A percentile compares a stretch with the other conserved stretches of the same genome.
These are phyloP conservation scores for Jaltomata sinuosa DNA, from an alignment of 257 asterid genomes.

Conservation along the genomic window DNA sequence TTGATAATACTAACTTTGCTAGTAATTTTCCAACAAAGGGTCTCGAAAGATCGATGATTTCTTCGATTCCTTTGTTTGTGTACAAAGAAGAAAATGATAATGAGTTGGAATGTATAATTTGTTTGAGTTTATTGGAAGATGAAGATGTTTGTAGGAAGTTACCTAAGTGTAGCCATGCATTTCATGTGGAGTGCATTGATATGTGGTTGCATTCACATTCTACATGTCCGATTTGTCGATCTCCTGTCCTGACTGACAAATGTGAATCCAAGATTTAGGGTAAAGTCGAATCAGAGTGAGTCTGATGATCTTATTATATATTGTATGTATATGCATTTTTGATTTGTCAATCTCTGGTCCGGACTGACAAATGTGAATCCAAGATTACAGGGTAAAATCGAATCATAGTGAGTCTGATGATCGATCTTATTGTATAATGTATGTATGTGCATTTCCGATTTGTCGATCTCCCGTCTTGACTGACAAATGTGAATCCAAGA, in stretches of 20 bases:
- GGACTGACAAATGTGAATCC: not conserved
- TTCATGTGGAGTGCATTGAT: slow-evolving; percentile 61
- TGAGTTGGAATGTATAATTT: slow-evolving; percentile 39
- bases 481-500: not conserved
- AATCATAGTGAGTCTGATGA: not conserved
- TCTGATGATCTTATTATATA: not conserved
- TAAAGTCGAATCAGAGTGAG: not conserved
- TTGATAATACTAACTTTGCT: not conserved
- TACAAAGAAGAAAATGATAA: not conserved
- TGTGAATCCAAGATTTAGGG: not conserved
- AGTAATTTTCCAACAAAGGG: not conserved
- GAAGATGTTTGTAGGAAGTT: slow-evolving; percentile 34
- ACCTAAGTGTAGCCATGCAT: slow-evolving; percentile 36
- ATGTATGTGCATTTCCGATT: slow-evolving; percentile 28
- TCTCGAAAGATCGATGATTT: not conserved
- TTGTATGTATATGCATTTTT: slow-evolving; percentile 21
- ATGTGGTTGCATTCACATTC: slow-evolving; percentile 61
- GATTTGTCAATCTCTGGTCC: slow-evolving; percentile 34
- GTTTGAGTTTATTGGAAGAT: slow-evolving; percentile 40
- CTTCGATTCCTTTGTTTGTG: slow-evolving; percentile 16
- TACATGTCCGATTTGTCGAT: slow-evolving; percentile 58
- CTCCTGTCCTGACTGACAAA: slow-evolving; percentile 6
- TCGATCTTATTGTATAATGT: too few species aligned
- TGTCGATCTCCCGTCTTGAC: slow-evolving; percentile 32
- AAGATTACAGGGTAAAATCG: not conserved